These are phyloP conservation scores for Yamadazyma epiphylla DNA, from an alignment of 1,139 yeast genomes.

Conservation along the genomic window DNA sequence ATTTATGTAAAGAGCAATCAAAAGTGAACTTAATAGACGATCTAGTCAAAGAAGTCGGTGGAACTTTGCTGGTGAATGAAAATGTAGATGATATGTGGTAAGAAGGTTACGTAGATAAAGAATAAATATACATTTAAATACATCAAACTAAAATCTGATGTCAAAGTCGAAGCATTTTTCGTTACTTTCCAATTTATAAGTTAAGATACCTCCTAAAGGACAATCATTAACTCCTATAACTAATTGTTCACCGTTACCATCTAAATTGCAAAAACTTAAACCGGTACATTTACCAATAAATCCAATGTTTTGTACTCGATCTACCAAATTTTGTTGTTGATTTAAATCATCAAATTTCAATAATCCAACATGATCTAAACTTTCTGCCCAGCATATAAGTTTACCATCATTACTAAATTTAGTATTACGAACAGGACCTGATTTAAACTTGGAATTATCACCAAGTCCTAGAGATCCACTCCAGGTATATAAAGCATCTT, in stretches of 20 bases:
- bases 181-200: constrained; percentile 38
- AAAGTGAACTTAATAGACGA: constrained; percentile 31
- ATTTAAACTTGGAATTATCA: constrained; percentile 11
- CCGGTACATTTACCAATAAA: constrained; percentile 61
- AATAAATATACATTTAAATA: constrained; percentile 1
- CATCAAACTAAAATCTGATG: constrained; percentile 22
- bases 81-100: constrained; percentile 46
- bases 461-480: constrained; percentile 32
- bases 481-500: constrained; percentile 28
- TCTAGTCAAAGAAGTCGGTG: constrained; percentile 35
- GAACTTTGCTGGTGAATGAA: constrained; percentile 36
- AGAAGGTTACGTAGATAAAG: constrained; percentile 2
- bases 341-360: constrained; percentile 32
- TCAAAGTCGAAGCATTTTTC: constrained; percentile 40
- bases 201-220: constrained; percentile 55
- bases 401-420: constrained; percentile 46
- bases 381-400: constrained; percentile 54
- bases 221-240: constrained; percentile 54
- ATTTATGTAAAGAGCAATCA: constrained; percentile 30
- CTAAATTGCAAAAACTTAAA: constrained; percentile 44
- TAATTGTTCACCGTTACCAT: constrained; percentile 46
- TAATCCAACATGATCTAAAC: constrained; percentile 56
- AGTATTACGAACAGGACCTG: constrained; percentile 53
- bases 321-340: constrained; percentile 12
- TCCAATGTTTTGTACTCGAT: constrained; percentile 46